Percentiles rank a stretch among this genome's conserved stretches.
Evolutionary conservation across 495 filamentous ascomycete species (phyloP).

Genomic region (Pyrenula massariospora): DNA sequence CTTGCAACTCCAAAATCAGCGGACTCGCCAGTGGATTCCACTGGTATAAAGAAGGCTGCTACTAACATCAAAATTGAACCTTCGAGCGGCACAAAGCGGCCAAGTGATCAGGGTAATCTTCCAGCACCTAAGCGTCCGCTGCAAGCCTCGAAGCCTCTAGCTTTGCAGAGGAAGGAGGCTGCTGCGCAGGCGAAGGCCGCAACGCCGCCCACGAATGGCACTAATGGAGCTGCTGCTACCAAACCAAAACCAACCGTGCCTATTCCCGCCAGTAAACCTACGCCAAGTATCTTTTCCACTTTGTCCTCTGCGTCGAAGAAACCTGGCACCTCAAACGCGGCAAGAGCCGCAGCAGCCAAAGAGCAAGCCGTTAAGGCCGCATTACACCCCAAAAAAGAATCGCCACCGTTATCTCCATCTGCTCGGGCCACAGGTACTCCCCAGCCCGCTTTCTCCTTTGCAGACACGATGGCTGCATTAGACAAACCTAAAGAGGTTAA

Average conservation of each 20-base stretch:
- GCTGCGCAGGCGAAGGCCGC: constrained; percentile 1
- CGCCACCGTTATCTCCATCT: neutral
- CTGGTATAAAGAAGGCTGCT: constrained; percentile 13
- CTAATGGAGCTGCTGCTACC: constrained; percentile 9
- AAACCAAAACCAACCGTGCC: constrained; percentile 35
- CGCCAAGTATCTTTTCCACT: constrained; percentile 40
- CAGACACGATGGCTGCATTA: constrained; percentile 53
- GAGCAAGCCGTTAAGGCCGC: constrained; percentile 23
- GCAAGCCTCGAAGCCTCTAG: constrained; percentile 12
- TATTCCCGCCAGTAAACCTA: constrained; percentile 35
- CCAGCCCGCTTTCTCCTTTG: constrained; percentile 40
- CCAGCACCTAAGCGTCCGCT: constrained; percentile 29
- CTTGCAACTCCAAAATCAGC: constrained; percentile 16
- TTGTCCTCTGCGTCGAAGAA: constrained; percentile 50
- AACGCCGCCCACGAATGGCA: constrained; percentile 5
- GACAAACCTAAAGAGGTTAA: constrained; percentile 49
- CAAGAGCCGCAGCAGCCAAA: constrained; percentile 33
- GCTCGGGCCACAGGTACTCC: constrained; percentile 19
- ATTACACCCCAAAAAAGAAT: constrained; percentile 19
- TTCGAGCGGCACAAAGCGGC: constrained; percentile 31
- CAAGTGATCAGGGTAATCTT: constrained; percentile 28
- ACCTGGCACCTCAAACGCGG: constrained; percentile 44
- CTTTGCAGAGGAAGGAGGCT: constrained; percentile 11
- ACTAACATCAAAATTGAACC: constrained; percentile 14
- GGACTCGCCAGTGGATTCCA: constrained; percentile 20